These are phyloP conservation scores for Vitis hybrid DNA, from an alignment of 177 flowering plant species.

Conservation along the genomic window DNA sequence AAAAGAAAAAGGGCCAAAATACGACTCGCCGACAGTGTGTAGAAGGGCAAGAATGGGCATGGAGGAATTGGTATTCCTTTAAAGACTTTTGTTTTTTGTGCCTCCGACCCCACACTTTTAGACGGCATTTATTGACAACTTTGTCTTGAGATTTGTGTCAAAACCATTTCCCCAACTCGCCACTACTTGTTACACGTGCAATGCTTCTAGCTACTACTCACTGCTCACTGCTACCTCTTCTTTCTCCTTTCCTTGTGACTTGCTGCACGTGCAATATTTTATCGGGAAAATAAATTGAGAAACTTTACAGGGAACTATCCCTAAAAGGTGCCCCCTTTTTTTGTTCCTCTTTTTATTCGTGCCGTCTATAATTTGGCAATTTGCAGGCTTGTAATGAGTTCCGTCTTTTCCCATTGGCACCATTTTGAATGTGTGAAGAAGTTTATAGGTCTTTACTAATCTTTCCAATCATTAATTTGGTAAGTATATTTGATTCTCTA, in stretches of 20 bases:
- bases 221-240: background rate
- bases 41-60: conserved; percentile 9
- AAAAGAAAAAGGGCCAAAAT: background rate
- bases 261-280: background rate
- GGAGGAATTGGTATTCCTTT: background rate
- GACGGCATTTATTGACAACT: background rate
- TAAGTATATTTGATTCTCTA: too few relatives aligned
- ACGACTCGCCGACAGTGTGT: conserved; percentile 12
- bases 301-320: background rate
- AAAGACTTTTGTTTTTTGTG: background rate
- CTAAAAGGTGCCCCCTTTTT: too few relatives aligned
- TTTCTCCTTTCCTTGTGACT: background rate
- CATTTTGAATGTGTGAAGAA: too few relatives aligned
- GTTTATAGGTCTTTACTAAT: too few relatives aligned
- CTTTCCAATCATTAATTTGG: too few relatives aligned
- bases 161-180: background rate
- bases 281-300: too few relatives aligned
- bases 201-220: background rate
- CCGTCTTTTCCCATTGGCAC: too few relatives aligned
- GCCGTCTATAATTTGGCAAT: too few relatives aligned
- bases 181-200: conserved; percentile 14
- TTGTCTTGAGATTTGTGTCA: conserved; percentile 11
- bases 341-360: background rate
- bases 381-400: too few relatives aligned
- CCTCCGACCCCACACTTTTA: background rate